A percentile compares a stretch with the other conserved stretches of the same genome.
phyloP scores from a whole-genome alignment of 2,329 filamentous ascomycete genomes.

The Penicillium sp. region DNA sequence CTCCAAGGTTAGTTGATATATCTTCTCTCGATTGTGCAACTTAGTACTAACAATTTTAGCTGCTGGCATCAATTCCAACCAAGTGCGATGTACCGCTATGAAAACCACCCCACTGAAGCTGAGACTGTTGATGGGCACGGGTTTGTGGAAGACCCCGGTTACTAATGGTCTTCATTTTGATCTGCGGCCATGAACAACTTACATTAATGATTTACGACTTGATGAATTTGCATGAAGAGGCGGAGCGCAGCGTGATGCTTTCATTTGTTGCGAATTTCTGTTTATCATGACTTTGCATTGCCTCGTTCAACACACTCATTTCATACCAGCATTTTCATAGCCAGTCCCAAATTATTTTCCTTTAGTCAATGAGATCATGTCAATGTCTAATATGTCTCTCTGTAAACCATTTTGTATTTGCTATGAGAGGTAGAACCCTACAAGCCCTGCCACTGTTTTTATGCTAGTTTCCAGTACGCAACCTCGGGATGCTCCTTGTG shows the following conservation, averaged over 20 bases:
- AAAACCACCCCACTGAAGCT: slow-evolving; percentile 27
- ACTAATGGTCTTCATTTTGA: neutral
- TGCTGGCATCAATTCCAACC: slow-evolving; percentile 50
- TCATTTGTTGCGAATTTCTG: neutral
- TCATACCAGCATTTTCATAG: neutral
- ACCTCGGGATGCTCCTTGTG: neutral
- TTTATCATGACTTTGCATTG: neutral
- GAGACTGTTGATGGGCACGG: slow-evolving; percentile 23
- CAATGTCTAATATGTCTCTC: neutral
- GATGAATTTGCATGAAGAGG: slow-evolving; percentile 9
- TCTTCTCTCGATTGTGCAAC: neutral
- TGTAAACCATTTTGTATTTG: neutral
- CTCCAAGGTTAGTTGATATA: slow-evolving; percentile 45
- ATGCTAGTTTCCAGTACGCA: neutral
- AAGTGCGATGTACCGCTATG: slow-evolving; percentile 32
- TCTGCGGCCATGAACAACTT: neutral
- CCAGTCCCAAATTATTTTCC: neutral
- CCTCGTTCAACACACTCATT: neutral
- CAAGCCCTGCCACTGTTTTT: neutral
- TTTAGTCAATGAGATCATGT: neutral
- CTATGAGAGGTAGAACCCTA: neutral
- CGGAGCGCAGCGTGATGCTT: neutral
- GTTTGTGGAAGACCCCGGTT: slow-evolving; percentile 10
- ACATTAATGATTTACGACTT: slow-evolving; percentile 21
- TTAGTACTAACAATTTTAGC: slow-evolving; percentile 25